A percentile compares a stretch with the other conserved stretches of the same genome.
phyloP scores from a whole-genome alignment of 2,329 filamentous ascomycete species.

The Reticulascus tulasneorum region DNA sequence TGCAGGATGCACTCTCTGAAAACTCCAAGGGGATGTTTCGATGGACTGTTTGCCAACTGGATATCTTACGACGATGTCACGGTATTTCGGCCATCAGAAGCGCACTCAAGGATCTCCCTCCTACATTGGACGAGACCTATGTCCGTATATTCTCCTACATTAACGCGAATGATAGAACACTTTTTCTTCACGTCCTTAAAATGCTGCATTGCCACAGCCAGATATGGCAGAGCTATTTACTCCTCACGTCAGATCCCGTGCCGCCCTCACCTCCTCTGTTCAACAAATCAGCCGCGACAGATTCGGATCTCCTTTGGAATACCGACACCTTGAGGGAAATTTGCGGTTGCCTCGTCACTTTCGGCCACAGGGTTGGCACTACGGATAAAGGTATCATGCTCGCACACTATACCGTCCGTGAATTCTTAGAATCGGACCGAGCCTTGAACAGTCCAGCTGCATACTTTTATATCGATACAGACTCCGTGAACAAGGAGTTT shows the following conservation, averaged over 20 bases:
- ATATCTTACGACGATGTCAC: background rate
- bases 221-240: rapidly evolving
- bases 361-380: too few relatives aligned
- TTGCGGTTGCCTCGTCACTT: too few relatives aligned
- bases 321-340: too few relatives aligned
- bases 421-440: too few relatives aligned
- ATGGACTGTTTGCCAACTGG: background rate
- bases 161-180: rapidly evolving
- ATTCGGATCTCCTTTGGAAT: too few relatives aligned
- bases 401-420: too few relatives aligned
- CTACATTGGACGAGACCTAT: background rate
- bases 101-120: background rate
- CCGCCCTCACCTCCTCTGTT: background rate
- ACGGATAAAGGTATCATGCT: too few relatives aligned
- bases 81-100: background rate
- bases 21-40: slow-evolving; percentile 3
- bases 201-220: background rate
- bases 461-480: too few relatives aligned
- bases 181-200: background rate
- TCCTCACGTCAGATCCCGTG: rapidly evolving
- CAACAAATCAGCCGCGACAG: background rate
- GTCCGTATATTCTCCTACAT: background rate
- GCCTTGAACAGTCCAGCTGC: too few relatives aligned
- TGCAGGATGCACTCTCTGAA: background rate
- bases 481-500: too few relatives aligned